Evolutionary conservation across 2,329 filamentous ascomycete genomes (phyloP).

Genomic region (Beauveria varroae): DNA sequence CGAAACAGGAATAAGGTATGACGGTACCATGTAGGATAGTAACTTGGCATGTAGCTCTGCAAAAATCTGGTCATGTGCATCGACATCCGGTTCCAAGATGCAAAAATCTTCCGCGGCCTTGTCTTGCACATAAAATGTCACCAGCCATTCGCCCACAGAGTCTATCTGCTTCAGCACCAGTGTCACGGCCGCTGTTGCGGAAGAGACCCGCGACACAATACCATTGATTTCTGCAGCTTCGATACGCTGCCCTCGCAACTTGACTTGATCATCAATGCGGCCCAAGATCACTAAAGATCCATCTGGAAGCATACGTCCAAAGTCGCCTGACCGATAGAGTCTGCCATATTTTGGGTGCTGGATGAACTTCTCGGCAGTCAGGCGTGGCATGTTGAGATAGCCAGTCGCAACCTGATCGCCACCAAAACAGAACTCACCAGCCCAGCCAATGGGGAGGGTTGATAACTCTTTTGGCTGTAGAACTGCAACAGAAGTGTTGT

Average conservation of each 20-base stretch:
- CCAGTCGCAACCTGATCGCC: slow-evolving; percentile 73
- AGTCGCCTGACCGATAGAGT: slow-evolving; percentile 76
- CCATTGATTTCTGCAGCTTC: slow-evolving; percentile 71
- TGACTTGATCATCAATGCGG: slow-evolving; percentile 71
- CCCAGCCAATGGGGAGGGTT: slow-evolving; percentile 58
- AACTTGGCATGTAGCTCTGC: slow-evolving; percentile 47
- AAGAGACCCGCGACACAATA: slow-evolving; percentile 42
- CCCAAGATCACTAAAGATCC: slow-evolving; percentile 67
- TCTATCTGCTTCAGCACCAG: slow-evolving; percentile 43
- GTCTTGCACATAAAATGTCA: slow-evolving; percentile 59
- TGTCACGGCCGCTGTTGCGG: slow-evolving; percentile 56
- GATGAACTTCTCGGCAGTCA: slow-evolving; percentile 62
- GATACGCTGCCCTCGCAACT: slow-evolving; percentile 71
- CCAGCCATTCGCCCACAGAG: slow-evolving; percentile 44
- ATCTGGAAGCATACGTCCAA: slow-evolving; percentile 70
- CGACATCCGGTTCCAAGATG: slow-evolving; percentile 28
- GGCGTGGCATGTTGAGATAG: slow-evolving; percentile 58
- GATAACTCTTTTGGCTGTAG: slow-evolving; percentile 37
- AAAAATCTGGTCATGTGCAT: slow-evolving; percentile 41
- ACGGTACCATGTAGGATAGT: slow-evolving; percentile 73
- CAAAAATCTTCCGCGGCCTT: slow-evolving; percentile 20
- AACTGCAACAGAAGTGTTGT: slow-evolving; percentile 70
- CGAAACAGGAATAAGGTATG: slow-evolving; percentile 62
- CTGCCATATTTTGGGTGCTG: slow-evolving; percentile 60
- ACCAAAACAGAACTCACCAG: slow-evolving; percentile 82